These are phyloP conservation scores for Boletellus emodensis DNA, from an alignment of 768 basidiomycete genomes.

Conservation along the genomic window DNA sequence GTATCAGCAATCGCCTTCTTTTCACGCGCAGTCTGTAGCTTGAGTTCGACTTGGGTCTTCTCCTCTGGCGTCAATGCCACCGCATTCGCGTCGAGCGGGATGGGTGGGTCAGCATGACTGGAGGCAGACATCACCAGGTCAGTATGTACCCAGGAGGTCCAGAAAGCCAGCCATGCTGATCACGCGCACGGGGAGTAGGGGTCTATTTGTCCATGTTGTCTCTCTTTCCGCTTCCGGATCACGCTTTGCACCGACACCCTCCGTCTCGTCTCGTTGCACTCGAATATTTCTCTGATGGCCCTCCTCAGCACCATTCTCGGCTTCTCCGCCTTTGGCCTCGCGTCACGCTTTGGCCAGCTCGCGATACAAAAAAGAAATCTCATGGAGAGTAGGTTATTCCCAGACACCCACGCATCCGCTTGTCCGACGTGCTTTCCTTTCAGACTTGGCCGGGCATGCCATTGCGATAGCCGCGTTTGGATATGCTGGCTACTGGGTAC, in stretches of 20 bases:
- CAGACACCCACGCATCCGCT: background rate
- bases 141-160: background rate
- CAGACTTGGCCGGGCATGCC: slow-evolving; percentile 72
- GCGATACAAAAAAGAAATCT: slow-evolving; percentile 79
- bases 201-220: slow-evolving; percentile 27
- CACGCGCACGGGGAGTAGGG: background rate
- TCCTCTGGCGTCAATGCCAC: slow-evolving; percentile 16
- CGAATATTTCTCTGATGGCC: slow-evolving; percentile 42
- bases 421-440: background rate
- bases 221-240: slow-evolving; percentile 11
- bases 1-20: slow-evolving; percentile 66
- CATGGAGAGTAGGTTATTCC: slow-evolving; percentile 63
- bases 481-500: slow-evolving; percentile 70
- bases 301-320: slow-evolving; percentile 68
- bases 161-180: background rate
- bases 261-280: background rate
- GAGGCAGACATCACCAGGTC: slow-evolving; percentile 15
- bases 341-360: slow-evolving; percentile 80
- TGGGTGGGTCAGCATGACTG: background rate
- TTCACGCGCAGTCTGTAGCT: slow-evolving; percentile 57
- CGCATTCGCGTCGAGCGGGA: slow-evolving; percentile 20
- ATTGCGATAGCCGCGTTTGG: slow-evolving; percentile 69
- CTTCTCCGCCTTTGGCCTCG: slow-evolving; percentile 79
- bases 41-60: slow-evolving; percentile 36
- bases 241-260: slow-evolving; percentile 4